Conservation (phyloP, 768 basidiomycete species). For the Lactarius hatsudake region DNA sequence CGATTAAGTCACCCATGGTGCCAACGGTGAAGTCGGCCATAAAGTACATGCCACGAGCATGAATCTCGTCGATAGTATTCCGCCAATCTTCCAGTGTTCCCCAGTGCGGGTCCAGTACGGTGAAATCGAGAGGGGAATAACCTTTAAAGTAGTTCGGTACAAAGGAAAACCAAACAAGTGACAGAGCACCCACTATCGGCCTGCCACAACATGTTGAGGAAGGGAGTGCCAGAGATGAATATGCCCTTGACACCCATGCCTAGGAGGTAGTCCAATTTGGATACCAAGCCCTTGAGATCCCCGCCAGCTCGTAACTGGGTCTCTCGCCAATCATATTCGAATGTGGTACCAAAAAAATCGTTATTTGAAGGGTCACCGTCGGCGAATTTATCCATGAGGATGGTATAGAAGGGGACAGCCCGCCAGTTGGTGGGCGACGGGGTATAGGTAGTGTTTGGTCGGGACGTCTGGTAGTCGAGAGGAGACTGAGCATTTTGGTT, state of each 20-base stretch:
- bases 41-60: slow-evolving; percentile 82
- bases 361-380: slow-evolving; percentile 92
- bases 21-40: slow-evolving; percentile 95
- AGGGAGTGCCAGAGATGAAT: slow-evolving; percentile 91
- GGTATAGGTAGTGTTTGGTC: slow-evolving; percentile 66
- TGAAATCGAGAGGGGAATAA: slow-evolving; percentile 92
- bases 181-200: slow-evolving; percentile 72
- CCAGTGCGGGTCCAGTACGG: slow-evolving; percentile 90
- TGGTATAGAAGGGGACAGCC: slow-evolving; percentile 69
- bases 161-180: slow-evolving; percentile 4
- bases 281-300: slow-evolving; percentile 74
- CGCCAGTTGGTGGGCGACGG: slow-evolving; percentile 87
- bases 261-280: slow-evolving; percentile 80
- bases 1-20: slow-evolving; percentile 86
- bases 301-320: slow-evolving; percentile 89
- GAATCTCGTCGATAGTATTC: slow-evolving; percentile 68
- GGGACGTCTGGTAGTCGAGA: slow-evolving; percentile 61
- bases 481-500: slow-evolving; percentile 69
- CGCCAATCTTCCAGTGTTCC: slow-evolving; percentile 82
- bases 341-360: slow-evolving; percentile 78
- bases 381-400: slow-evolving; percentile 91
- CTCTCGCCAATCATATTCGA: slow-evolving; percentile 83
- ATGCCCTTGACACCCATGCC: slow-evolving; percentile 85
- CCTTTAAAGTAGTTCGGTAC: slow-evolving; percentile 43
- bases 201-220: slow-evolving; percentile 96